Base-by-base conservation (phyloP, 495 filamentous ascomycete genomes). In the Annulohypoxylon stygium region DNA sequence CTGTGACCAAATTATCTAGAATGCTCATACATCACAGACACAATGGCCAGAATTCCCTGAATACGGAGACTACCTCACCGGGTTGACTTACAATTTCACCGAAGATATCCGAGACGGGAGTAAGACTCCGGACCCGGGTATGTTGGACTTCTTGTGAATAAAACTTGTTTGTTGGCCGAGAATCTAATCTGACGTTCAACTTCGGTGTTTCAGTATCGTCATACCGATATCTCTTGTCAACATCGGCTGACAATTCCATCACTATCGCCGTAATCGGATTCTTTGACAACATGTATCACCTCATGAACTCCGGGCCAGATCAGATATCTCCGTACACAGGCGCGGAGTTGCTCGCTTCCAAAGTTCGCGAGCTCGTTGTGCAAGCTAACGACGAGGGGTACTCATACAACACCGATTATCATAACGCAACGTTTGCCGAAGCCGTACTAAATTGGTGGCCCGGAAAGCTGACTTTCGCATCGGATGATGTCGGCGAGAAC, bases 321-420 rank as follows among this genome's bases (percentile, higher is more conserved):
- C 41, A 53, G 11, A 75, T 79, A 34, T 79, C 78, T 0, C 74
- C 74, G 1, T 64, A 71, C 18, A 79, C 84, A 2, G 82, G 83
- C 0, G 78, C 77, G n/a, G 81, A 85, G 37, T 78, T 85, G 10
- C 82, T 82, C n/a, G 78, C 81, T 43, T 75, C 81, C 61, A 83
- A 85, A 58, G 84, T 86, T 23, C 69, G 58, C 37, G 61, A 78
- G 54, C 75, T 79, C 11, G 71, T 79, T 5, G 77, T 79, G 33
- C 78, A 79, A 58, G 75, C 69, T 10, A 74, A 77, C 18, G 77
- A 73, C 3, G 66, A 65, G 20, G 77, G 77, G n/a, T 68, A 12
- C 4, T 71, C 76, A 2, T 79, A 67, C 60, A 79, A 79, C 50
- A 74, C 72, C 4, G 60, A 62, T 1, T 30, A 48, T 18, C 66